Base-by-base conservation (phyloP, 768 basidiomycete species). In the Mycena galopus region DNA sequence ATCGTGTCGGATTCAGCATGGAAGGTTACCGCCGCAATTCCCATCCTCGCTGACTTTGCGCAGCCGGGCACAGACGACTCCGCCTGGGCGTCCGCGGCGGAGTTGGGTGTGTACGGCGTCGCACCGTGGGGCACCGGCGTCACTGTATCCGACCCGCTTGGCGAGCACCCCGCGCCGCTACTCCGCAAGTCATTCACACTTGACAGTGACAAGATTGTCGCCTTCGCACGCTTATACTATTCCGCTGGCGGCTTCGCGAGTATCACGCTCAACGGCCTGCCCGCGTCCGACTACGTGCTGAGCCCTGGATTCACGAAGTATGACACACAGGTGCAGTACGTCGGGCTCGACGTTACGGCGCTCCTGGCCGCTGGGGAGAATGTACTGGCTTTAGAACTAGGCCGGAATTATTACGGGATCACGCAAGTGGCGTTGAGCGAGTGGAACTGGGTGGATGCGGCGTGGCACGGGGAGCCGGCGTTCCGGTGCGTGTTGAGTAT, bases 221-320 rank as follows among this genome's bases (percentile, higher is more conserved):
- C 78, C 3, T 77, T 76, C 42, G 79, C 78, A 11, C 77, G 79
- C 3, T 67, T 80, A 10, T 79, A 77, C 65, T 80, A 80, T 56
- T 67, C 76, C n/a, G 78, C 77, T 4, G 79, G 78, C 21, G 79
- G 79, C 1, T 80, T 79, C 57, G 75, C 78, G 4, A 75, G 74
- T 29, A 80, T 80, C 57, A 72, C 78, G 0, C 65, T 80, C 32
- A 80, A 80, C 61, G 79, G 79, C 27, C 50, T n/a, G 8, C 74
- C 76, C 19, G 78, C 75, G 7, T 80, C 79, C 3, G 73, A 79
- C 53, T 71, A 69, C 63, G 78, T 80, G 29, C 65, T 80, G 1
- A 75, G 74, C 2, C 79, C 79, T n/a, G 79, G 79, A 12, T 80
- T 80, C 65, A 80, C 79, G 19, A 80, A 79, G 21, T 80, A 77